Evolutionary conservation across 2,329 filamentous ascomycete genomes (phyloP).

Genomic region (Huntiella bhutanensis): DNA sequence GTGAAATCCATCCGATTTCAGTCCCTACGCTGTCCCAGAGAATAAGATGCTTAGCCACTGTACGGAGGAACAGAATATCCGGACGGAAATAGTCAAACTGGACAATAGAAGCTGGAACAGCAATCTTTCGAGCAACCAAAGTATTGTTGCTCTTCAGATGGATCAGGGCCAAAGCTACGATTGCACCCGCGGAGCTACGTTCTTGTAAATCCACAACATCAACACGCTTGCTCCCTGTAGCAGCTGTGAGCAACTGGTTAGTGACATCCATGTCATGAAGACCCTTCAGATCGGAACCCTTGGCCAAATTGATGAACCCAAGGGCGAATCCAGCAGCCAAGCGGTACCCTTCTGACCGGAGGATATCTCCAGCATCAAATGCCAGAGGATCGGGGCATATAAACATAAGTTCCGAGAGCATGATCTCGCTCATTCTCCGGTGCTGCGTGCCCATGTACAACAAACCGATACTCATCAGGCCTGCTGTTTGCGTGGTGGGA

Average conservation of each 20-base stretch:
- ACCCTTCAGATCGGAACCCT: conserved; percentile 71
- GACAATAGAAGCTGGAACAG: conserved; percentile 72
- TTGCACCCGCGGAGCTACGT: conserved; percentile 80
- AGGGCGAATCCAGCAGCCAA: conserved; percentile 85
- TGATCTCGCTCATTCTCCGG: conserved; percentile 94
- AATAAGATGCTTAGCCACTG: conserved; percentile 75
- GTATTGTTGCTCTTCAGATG: conserved; percentile 94
- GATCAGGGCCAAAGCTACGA: conserved; percentile 74
- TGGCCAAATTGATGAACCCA: conserved; percentile 85
- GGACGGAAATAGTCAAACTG: conserved; percentile 94
- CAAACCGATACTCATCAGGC: conserved; percentile 89
- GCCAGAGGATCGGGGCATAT: conserved; percentile 30
- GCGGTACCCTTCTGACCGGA: conserved; percentile 90
- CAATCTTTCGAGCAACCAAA: conserved; percentile 73
- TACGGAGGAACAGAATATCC: conserved; percentile 78
- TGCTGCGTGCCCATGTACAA: conserved; percentile 92
- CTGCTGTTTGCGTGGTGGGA: conserved; percentile 81
- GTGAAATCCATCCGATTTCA: conserved; percentile 53
- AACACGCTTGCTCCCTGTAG: conserved; percentile 76
- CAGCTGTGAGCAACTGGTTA: conserved; percentile 68
- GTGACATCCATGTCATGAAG: conserved; percentile 87
- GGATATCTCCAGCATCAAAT: conserved; percentile 55
- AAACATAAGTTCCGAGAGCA: conserved; percentile 92
- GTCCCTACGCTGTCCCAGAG: conserved; percentile 75
- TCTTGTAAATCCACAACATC: conserved; percentile 85